Conservation (phyloP, 176 grass and related monocot genomes). For the Aegilops longissima region DNA sequence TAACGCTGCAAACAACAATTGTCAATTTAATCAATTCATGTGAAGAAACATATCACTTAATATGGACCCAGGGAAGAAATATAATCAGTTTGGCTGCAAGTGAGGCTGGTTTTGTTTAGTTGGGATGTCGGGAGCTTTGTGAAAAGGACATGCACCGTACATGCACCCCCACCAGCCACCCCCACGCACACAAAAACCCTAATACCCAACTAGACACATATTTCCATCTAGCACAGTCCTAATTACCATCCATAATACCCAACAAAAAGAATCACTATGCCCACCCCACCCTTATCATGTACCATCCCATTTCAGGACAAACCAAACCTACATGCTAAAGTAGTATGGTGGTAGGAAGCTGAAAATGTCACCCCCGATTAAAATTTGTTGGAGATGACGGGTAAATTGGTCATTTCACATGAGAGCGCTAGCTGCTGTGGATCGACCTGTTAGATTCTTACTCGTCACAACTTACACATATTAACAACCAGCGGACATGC, state of each 20-base stretch:
- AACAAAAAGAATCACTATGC: background rate
- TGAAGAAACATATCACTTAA: background rate
- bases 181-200: conserved; percentile 42
- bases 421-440: rapidly evolving
- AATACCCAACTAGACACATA: conserved; percentile 43
- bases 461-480: background rate
- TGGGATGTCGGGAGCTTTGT: conserved; percentile 42
- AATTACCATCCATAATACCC: conserved; percentile 26
- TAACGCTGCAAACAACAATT: background rate
- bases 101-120: conserved; percentile 44
- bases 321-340: conserved; percentile 5
- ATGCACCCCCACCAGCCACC: conserved; percentile 39
- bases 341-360: background rate
- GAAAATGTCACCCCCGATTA: background rate
- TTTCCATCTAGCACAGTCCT: conserved; percentile 18
- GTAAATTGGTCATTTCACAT: background rate
- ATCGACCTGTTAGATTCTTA: conserved; percentile 9
- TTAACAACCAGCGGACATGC: background rate
- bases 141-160: conserved; percentile 46
- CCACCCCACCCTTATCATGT: conserved; percentile 29
- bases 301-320: conserved; percentile 31
- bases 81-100: conserved; percentile 5
- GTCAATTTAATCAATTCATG: background rate
- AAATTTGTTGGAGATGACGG: background rate
- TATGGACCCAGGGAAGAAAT: background rate